Conservation (phyloP, 139 green algal species). For the Chlorella sp. region DNA sequence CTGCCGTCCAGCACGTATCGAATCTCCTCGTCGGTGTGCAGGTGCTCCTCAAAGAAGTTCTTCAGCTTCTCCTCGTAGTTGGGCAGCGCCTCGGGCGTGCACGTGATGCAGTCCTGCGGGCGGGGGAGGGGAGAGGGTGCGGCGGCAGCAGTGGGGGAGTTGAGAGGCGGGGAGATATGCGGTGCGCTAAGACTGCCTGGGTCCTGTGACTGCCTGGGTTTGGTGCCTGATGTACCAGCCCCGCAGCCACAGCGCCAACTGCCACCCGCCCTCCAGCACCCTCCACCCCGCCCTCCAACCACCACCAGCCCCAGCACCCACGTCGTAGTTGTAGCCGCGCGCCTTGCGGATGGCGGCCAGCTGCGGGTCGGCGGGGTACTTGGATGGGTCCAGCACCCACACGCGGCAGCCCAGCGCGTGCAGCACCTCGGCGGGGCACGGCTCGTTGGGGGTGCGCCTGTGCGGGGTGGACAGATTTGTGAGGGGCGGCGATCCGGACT, state of each 20-base stretch:
- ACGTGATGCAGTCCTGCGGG: conserved; percentile 78
- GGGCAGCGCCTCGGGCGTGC: conserved; percentile 78
- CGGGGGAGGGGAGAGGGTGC: neutral
- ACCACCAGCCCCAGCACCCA: neutral
- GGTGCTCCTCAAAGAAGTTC: conserved; percentile 95
- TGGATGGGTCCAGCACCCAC: conserved; percentile 81
- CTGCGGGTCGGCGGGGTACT: conserved; percentile 63
- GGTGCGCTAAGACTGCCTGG: too few species aligned
- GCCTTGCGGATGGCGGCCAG: conserved; percentile 81
- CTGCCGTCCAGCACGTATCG: conserved; percentile 82
- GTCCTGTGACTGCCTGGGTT: too few species aligned
- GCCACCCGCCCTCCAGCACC: too few species aligned
- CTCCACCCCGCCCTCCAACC: too few species aligned
- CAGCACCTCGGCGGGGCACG: conserved; percentile 61
- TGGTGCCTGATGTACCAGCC: neutral
- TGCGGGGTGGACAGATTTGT: neutral
- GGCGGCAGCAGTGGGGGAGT: neutral
- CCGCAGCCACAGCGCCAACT: neutral
- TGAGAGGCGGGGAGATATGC: neutral
- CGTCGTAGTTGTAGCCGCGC: conserved; percentile 70
- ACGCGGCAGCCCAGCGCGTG: conserved; percentile 79
- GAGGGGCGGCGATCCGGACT: neutral
- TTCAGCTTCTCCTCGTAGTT: conserved; percentile 96
- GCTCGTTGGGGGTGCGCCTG: conserved; percentile 75
- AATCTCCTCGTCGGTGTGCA: conserved; percentile 97